Evolutionary conservation across 1,139 yeast species (phyloP).

Genomic region (Blastobotrys capitulatus): DNA sequence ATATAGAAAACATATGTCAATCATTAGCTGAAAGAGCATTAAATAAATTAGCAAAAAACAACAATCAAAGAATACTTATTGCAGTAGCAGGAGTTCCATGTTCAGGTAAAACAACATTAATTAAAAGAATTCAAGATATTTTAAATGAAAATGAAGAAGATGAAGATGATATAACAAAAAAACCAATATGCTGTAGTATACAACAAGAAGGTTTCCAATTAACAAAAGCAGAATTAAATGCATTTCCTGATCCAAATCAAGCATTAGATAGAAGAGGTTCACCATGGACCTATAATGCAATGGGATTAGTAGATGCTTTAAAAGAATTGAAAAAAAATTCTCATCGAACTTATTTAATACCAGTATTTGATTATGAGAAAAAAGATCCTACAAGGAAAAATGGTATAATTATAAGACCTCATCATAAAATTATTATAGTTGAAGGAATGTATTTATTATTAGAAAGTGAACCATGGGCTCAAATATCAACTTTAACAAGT

Average conservation of each 20-base stretch:
- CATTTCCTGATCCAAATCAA: slow-evolving; percentile 47
- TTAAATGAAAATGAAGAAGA: slow-evolving; percentile 21
- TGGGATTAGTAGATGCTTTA: slow-evolving; percentile 39
- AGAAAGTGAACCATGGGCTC: slow-evolving; percentile 35
- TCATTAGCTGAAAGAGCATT: slow-evolving; percentile 1
- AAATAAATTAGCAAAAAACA: not conserved
- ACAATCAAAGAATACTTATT: slow-evolving; percentile 42
- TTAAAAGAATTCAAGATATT: not conserved
- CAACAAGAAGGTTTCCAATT: slow-evolving; percentile 60
- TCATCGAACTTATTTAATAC: slow-evolving; percentile 48
- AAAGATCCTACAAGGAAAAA: slow-evolving; percentile 54
- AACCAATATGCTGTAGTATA: slow-evolving; percentile 36
- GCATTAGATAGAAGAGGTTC: slow-evolving; percentile 74
- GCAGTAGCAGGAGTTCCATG: slow-evolving; percentile 76
- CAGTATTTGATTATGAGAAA: slow-evolving; percentile 68
- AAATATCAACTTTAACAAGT: slow-evolving; percentile 28
- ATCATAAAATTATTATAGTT: slow-evolving; percentile 45
- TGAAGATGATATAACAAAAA: not conserved
- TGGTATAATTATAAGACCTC: slow-evolving; percentile 41
- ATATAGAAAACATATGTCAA: not conserved
- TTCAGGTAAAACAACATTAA: slow-evolving; percentile 67
- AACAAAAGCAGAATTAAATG: slow-evolving; percentile 48
- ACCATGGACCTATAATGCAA: slow-evolving; percentile 74
- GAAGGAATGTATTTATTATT: slow-evolving; percentile 46
- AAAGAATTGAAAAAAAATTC: slow-evolving; percentile 20